Percentiles rank a stretch among this genome's conserved stretches.
These are phyloP conservation scores for Petunia axillaris DNA, from an alignment of 257 asterid genomes.

Conservation along the genomic window DNA sequence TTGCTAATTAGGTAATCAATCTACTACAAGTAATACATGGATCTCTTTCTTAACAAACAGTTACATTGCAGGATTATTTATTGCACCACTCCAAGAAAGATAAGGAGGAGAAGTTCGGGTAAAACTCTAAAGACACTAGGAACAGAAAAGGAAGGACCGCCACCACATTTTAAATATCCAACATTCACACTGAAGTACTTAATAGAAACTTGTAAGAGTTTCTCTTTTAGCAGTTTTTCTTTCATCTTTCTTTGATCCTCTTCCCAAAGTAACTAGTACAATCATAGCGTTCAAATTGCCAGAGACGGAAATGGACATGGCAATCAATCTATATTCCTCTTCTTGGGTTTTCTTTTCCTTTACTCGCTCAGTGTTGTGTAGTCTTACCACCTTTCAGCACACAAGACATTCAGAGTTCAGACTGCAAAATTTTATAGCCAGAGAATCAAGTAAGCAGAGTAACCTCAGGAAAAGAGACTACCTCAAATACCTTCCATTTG, in stretches of 20 bases:
- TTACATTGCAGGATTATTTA: not conserved
- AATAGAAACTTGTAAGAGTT: slow-evolving; percentile 3
- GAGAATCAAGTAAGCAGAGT: not conserved
- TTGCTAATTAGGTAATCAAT: not conserved
- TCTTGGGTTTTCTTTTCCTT: not conserved
- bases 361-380: not conserved
- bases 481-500: not conserved
- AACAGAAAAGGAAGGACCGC: not conserved
- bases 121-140: not conserved
- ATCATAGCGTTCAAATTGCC: not conserved
- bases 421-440: not conserved
- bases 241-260: not conserved
- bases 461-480: not conserved
- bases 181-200: not conserved
- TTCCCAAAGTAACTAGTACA: not conserved
- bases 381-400: too few relatives aligned
- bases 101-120: not conserved
- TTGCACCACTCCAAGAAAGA: slow-evolving; percentile 3
- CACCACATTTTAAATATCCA: not conserved
- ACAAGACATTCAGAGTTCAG: not conserved
- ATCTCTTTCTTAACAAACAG: not conserved
- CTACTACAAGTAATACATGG: not conserved
- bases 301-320: not conserved
- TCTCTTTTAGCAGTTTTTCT: not conserved
- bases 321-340: not conserved